Evolutionary conservation across 371 early-diverging fungal species (phyloP).

Genomic region (Haplosporangium sp.): DNA sequence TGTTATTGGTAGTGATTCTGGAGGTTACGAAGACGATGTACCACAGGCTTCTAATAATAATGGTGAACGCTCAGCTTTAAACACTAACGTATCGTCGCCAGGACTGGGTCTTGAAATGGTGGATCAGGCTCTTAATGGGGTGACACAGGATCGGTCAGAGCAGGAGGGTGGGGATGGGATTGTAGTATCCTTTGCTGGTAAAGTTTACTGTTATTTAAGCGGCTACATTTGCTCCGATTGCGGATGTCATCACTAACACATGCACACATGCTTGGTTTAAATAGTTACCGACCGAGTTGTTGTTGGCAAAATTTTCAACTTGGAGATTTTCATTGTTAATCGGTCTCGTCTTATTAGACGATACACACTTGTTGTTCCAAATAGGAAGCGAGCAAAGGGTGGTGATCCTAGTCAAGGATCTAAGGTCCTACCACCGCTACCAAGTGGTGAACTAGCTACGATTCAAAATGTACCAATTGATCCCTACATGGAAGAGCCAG

Average conservation of each 20-base stretch:
- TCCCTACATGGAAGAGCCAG: slow-evolving; percentile 74
- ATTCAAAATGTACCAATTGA: slow-evolving; percentile 64
- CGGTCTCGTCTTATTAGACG: slow-evolving; percentile 72
- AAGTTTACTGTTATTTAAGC: background rate
- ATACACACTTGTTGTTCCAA: slow-evolving; percentile 75
- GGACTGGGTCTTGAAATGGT: slow-evolving; percentile 36
- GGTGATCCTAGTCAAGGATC: slow-evolving; percentile 55
- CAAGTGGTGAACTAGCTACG: slow-evolving; percentile 55
- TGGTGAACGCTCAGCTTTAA: slow-evolving; percentile 31
- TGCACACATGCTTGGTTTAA: background rate
- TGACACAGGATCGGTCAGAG: slow-evolving; percentile 27
- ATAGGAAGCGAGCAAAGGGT: slow-evolving; percentile 63
- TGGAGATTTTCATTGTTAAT: slow-evolving; percentile 82
- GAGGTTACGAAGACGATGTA: slow-evolving; percentile 36
- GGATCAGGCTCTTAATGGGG: slow-evolving; percentile 32
- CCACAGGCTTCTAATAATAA: slow-evolving; percentile 4
- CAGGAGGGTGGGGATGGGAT: slow-evolving; percentile 65
- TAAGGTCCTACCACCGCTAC: slow-evolving; percentile 62
- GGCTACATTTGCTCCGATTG: background rate
- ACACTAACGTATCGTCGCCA: slow-evolving; percentile 28
- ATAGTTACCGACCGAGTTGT: slow-evolving; percentile 61
- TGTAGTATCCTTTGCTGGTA: slow-evolving; percentile 77
- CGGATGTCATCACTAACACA: background rate
- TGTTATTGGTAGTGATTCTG: slow-evolving; percentile 23
- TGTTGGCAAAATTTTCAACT: slow-evolving; percentile 76